These are phyloP conservation scores for Pseudisothecium myosuroides DNA, from an alignment of 225 moss, liverwort and hornwort species.

Conservation along the genomic window DNA sequence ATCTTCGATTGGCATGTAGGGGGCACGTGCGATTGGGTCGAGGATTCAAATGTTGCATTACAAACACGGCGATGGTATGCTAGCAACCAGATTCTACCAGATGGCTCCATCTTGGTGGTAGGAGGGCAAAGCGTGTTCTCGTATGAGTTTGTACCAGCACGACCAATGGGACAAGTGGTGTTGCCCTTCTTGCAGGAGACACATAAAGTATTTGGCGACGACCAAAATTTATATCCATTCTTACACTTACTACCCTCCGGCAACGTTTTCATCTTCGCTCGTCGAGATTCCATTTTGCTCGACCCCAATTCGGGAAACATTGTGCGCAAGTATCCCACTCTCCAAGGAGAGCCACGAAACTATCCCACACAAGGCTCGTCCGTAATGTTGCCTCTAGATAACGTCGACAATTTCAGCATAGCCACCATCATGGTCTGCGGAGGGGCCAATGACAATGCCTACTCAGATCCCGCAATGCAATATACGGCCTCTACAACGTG, in stretches of 20 bases:
- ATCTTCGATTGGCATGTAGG: not conserved
- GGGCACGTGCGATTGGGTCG: constrained; percentile 14
- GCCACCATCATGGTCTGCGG: constrained; percentile 25
- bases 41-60: not conserved
- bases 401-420: not conserved
- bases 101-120: constrained; percentile 16
- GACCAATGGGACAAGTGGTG: constrained; percentile 1
- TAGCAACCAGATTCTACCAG: constrained; percentile 13
- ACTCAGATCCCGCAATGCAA: not conserved
- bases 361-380: constrained; percentile 21
- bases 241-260: constrained; percentile 24
- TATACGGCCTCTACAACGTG: constrained; percentile 10
- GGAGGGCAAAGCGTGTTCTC: constrained; percentile 21
- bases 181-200: constrained; percentile 17
- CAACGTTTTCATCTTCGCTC: constrained; percentile 24
- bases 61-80: constrained; percentile 31
- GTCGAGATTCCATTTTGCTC: constrained; percentile 9
- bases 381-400: constrained; percentile 11
- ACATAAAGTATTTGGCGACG: not conserved
- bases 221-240: constrained; percentile 29
- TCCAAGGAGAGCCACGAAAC: constrained; percentile 19
- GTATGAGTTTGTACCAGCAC: constrained; percentile 22
- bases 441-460: constrained; percentile 23
- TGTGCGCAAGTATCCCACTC: not conserved
- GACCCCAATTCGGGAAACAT: not conserved